Conservation (phyloP, 495 filamentous ascomycete species). For the Aspergillus sclerotiicarbonarius region DNA sequence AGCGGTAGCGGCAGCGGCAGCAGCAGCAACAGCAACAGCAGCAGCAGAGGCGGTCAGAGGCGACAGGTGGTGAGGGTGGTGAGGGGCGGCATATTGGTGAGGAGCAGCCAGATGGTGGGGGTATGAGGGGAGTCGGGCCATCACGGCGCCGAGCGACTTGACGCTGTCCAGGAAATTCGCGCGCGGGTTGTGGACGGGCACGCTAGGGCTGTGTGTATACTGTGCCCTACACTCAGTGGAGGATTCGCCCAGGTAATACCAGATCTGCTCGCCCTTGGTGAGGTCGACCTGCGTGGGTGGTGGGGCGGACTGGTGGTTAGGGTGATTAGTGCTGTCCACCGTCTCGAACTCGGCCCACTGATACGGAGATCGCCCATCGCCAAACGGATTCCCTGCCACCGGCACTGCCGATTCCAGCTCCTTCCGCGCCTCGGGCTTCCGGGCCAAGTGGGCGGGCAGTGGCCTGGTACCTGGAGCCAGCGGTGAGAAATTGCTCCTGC, state of each 20-base stretch:
- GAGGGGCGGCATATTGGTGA: conserved; percentile 25
- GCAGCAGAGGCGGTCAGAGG: conserved; percentile 17
- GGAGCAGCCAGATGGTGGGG: conserved; percentile 28
- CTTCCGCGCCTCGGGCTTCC: conserved; percentile 46
- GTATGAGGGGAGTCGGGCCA: conserved; percentile 34
- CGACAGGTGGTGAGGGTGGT: neutral
- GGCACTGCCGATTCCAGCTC: conserved; percentile 51
- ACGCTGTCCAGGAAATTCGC: conserved; percentile 60
- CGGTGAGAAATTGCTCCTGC: conserved; percentile 50
- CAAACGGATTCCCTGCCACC: conserved; percentile 56
- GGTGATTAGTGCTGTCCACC: conserved; percentile 41
- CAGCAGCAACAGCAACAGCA: conserved; percentile 18
- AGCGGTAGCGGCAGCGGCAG: conserved; percentile 21
- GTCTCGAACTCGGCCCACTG: conserved; percentile 84
- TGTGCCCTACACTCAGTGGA: conserved; percentile 92
- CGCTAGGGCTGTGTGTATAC: conserved; percentile 78
- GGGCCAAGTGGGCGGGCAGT: conserved; percentile 56
- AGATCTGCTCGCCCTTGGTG: conserved; percentile 67
- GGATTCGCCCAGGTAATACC: conserved; percentile 82
- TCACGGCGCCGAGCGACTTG: conserved; percentile 42
- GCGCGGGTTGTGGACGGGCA: conserved; percentile 53
- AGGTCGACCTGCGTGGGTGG: conserved; percentile 64
- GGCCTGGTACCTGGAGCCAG: conserved; percentile 56
- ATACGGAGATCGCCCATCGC: conserved; percentile 52
- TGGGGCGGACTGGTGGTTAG: conserved; percentile 41